Percentiles rank a stretch among this genome's conserved stretches.
Evolutionary conservation across 441 rosid genomes (phyloP).

Genomic region (Omphalea diandra): DNA sequence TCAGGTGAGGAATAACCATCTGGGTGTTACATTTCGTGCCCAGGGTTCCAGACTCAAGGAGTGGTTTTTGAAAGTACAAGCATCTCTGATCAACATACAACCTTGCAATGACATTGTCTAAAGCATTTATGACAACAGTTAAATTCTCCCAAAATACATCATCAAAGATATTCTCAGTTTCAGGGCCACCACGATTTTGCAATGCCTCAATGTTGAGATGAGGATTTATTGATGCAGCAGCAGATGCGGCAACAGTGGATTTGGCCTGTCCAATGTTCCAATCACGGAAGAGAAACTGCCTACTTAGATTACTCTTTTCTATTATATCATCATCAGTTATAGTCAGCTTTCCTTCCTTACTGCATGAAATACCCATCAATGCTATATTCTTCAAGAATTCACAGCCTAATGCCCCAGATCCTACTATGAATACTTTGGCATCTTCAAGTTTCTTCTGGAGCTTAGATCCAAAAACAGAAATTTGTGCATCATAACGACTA

Average conservation of each 20-base stretch:
- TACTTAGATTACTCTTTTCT: conserved; percentile 94
- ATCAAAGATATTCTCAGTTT: conserved; percentile 84
- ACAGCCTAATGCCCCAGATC: conserved; percentile 95
- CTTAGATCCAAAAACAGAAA: conserved; percentile 86
- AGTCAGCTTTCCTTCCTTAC: conserved; percentile 70
- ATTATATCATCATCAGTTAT: conserved; percentile 93
- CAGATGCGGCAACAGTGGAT: conserved; percentile 91
- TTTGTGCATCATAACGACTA: conserved; percentile 86
- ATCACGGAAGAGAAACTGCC: conserved; percentile 94
- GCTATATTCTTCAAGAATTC: conserved; percentile 92
- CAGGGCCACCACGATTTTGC: conserved; percentile 85
- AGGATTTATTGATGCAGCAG: conserved; percentile 74
- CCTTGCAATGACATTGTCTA: conserved; percentile 90
- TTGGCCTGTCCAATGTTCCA: conserved; percentile 98
- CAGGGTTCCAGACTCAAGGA: conserved; percentile 92
- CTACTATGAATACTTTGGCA: conserved; percentile 72
- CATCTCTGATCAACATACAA: conserved; percentile 92
- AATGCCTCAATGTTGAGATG: conserved; percentile 66
- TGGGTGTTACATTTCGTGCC: conserved; percentile 95
- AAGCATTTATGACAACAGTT: conserved; percentile 70
- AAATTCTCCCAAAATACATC: conserved; percentile 88
- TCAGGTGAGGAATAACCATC: conserved; percentile 88
- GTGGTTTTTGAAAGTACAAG: conserved; percentile 92
- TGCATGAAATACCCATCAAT: conserved; percentile 89
- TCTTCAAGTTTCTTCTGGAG: conserved; percentile 89